Evolutionary conservation across 2,329 filamentous ascomycete species (phyloP), one percentile per base, ranked within the genome.

Genomic region (Colletotrichum lupini): DNA sequence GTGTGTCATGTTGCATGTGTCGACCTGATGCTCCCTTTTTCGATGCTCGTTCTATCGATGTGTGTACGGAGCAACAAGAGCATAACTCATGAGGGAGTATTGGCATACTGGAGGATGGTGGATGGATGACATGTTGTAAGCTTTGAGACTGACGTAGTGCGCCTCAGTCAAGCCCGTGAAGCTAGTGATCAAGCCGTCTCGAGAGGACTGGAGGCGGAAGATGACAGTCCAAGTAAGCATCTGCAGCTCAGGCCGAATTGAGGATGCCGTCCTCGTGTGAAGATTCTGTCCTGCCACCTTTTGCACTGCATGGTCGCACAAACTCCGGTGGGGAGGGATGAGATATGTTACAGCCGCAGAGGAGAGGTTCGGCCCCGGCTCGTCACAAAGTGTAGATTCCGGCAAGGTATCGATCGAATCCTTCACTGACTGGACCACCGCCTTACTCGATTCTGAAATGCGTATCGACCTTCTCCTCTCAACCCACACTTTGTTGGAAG

Each of bases 1-100:
- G n/a, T 68, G 69, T 72, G 65, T 68, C 69, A 68, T 68, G 65
- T 37, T 67, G 61, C 67, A 32, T 59, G 53, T 59, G n/a, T 42
- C 53, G 53, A 30, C 57, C n/a, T 24, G 53, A 24, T 66, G 30
- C 32, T 53, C 35, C 30, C 46, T 35, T 69, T 11, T 7, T 32
- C 26, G 37, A 22, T 59, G 30, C 14, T 42, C 11, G 26, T 57
- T 9, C 6, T 30, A 28, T 57, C 55, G 26, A 58, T 24, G 22
- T 32, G 35, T 30, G 55, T 35, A 24, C 30, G 32, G 32, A 35
- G 24, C 28, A 42, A 26, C n/a, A 19, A 12, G 9, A 28, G n/a
- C 24, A n/a, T n/a, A 22, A 59, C 49, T 37, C 42, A 11, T n/a
- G 56, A 67, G 24, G 28, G 42, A 28, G 22, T 57, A 42, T 52